Base-by-base conservation (phyloP, 768 basidiomycete species). In the Tephrocybe sp. region DNA sequence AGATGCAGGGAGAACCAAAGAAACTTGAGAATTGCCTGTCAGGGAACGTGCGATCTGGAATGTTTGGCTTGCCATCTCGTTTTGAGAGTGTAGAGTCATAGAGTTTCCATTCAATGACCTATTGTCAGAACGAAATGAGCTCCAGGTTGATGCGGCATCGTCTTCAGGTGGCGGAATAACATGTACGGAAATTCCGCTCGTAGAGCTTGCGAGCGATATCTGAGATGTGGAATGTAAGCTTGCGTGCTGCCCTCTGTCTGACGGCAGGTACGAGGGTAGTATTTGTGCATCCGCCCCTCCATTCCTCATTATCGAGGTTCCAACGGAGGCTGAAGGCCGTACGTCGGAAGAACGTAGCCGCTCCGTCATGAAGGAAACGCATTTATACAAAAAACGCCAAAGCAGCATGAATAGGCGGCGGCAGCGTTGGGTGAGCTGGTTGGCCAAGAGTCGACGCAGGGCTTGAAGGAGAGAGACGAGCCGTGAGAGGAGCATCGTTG, bases 41-140 rank as follows among this genome's bases (percentile, higher is more conserved):
- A 17, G 15, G 25, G 50, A 45, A 24, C 32, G 49, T 18, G 42
- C 30, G 6, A 50, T 4, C 3, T 38, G 11, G 11, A 51, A 37
- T 37, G 28, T 45, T 25, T 51, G 50, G 23, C 28, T 43, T 6
- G 50, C 43, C 14, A 45, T 37, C 33, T 36, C n/a, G 24, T 51
- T 45, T 26, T 15, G 34, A 12, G 23, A 34, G 17, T 20, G 9
- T 3, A 40, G 28, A 23, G 50, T 26, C 24, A 51, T 38, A 2
- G 42, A 45, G 17, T 7, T 7, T 12, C 18, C 18, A 6, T 17
- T 39, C 8, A 39, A 12, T 20, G 38, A 20, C 18, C 18, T 21
- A 11, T 8, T 9, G 12, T 39, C 38, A 6, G 38, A 20, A 5
- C n/a, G n/a, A 20, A 3, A 18, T 12, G 38, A 21, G 18, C 8